A percentile compares a stretch with the other conserved stretches of the same genome.
Evolutionary conservation across 1,284 basidiomycete species (phyloP).

Genomic region (Cerioporus squamosus): DNA sequence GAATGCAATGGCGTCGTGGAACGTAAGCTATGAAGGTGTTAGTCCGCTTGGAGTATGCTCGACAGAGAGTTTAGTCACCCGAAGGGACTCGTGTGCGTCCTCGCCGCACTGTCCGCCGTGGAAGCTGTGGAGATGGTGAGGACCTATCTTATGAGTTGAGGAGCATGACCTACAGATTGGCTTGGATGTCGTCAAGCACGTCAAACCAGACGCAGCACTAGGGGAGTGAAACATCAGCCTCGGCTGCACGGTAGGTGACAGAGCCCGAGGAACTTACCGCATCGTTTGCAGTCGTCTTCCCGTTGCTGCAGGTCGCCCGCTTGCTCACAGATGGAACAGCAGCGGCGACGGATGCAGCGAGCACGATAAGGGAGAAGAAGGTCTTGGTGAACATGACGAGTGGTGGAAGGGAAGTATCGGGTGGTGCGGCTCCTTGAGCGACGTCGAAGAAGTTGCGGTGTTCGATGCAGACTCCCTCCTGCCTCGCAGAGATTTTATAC

Average conservation of each 20-base stretch:
- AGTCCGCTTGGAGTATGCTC: background rate
- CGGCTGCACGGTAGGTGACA: background rate
- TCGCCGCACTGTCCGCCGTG: constrained; percentile 24
- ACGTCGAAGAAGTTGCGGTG: background rate
- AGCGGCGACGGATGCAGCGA: constrained; percentile 13
- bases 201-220: constrained; percentile 22
- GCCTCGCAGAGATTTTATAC: constrained; percentile 8
- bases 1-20: constrained; percentile 32
- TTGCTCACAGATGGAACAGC: constrained; percentile 17
- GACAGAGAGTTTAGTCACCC: constrained; percentile 1
- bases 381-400: constrained; percentile 12
- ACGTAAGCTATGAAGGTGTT: constrained; percentile 19
- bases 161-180: constrained; percentile 3
- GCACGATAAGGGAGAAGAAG: constrained; percentile 9
- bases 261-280: constrained; percentile 23
- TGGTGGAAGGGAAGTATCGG: background rate
- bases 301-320: constrained; percentile 25
- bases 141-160: background rate
- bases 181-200: constrained; percentile 20
- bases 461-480: background rate
- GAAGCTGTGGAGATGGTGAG: constrained; percentile 6
- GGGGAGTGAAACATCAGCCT: background rate
- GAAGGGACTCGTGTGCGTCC: constrained; percentile 31
- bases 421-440: background rate
- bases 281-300: constrained; percentile 35